Conservation (phyloP, 2,329 filamentous ascomycete genomes). For the Didymella pomorum region DNA sequence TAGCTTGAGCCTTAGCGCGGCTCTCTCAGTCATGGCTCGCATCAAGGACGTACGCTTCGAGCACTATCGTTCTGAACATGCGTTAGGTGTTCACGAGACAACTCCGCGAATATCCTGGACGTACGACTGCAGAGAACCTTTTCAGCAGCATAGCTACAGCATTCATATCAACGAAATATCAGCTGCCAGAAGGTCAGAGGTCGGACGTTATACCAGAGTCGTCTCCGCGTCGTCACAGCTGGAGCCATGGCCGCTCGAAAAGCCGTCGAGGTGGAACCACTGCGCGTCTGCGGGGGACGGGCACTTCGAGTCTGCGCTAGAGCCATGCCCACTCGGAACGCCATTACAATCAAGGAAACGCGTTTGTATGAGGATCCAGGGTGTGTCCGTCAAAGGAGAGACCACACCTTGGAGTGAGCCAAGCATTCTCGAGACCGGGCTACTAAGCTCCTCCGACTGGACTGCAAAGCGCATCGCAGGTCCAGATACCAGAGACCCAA, state of each 20-base stretch:
- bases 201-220: not conserved
- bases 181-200: not conserved
- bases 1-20: too few species aligned
- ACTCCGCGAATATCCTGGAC: not conserved
- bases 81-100: not conserved
- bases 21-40: not conserved
- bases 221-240: not conserved
- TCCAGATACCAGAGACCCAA: not conserved
- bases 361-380: not conserved
- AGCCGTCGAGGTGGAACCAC: too few species aligned
- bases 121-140: not conserved
- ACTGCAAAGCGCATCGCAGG: not conserved
- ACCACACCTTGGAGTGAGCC: constrained; percentile 2
- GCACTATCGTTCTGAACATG: not conserved
- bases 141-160: not conserved
- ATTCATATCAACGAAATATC: not conserved
- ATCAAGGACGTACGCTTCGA: not conserved
- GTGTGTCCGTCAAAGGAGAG: not conserved
- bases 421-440: not conserved
- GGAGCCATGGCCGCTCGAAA: constrained; percentile 8
- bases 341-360: constrained; percentile 1
- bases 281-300: too few species aligned
- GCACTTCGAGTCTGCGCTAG: too few species aligned
- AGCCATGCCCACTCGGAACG: too few species aligned
- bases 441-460: constrained; percentile 1